Evolutionary conservation across 768 basidiomycete genomes (phyloP), one percentile per base, ranked within the genome.

Genomic region (Saitozyma podzolica): DNA sequence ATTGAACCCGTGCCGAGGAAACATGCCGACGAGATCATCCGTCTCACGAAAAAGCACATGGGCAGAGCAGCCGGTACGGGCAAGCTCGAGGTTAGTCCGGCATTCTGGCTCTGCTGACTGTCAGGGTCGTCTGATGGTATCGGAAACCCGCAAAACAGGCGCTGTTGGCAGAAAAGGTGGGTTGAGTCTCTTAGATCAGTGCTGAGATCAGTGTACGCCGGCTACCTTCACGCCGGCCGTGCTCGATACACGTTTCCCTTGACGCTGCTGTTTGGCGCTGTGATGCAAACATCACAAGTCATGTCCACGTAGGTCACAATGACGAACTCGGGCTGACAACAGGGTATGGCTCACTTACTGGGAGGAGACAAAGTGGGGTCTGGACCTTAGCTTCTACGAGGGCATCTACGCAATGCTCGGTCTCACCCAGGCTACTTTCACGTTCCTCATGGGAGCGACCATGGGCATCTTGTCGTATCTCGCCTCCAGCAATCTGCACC

Each of bases 261-360:
- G n/a, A 78, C 87, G 13, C 7, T 86, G 4, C 41, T 85, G 0
- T 81, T 82, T 40, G 82, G 85, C 41, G 9, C 85, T 8, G 64
- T 86, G 37, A 87, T 88, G 86, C 63, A 78, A 70, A 67, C 61
- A 40, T 59, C 69, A 58, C 83, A 84, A 69, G 83, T 88, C 56
- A 74, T 87, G 67, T 87, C 85, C 66, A 84, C 85, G 58, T 88
- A 40, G 55, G 70, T 60, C 14, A 55, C 9, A 6, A 39, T 11
- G 9, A 4, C 11, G 19, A 16, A 48, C 14, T 20, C 37, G 16
- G 3, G 11, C 39, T 40, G 20, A 11, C 40, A 16, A 40, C 48
- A 69, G 70, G 19, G 72, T 89, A 63, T 86, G 86, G 52, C 80
- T 90, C 14, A 85, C 88, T 16, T 89, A 86, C 85, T 88, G 88